These are phyloP conservation scores for Tolypocladium inflatum DNA, from an alignment of 2,329 filamentous ascomycete genomes.

Conservation along the genomic window DNA sequence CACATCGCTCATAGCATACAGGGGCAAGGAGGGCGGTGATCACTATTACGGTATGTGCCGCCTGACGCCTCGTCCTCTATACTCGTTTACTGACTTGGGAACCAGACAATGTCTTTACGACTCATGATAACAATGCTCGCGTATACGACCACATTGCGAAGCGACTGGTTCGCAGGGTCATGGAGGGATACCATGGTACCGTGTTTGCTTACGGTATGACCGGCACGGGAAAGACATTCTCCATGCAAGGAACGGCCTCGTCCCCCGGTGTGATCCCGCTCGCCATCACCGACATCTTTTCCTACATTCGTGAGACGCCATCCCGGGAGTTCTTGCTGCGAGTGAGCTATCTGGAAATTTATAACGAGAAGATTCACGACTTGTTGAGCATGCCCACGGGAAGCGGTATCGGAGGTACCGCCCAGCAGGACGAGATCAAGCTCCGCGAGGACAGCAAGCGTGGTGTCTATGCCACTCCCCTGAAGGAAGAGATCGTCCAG, in stretches of 20 bases:
- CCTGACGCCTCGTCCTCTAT: too few relatives aligned
- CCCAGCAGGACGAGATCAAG: constrained; percentile 84
- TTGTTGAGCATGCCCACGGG: constrained; percentile 67
- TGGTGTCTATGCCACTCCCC: constrained; percentile 87
- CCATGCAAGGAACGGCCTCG: constrained; percentile 95
- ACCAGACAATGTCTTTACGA: constrained; percentile 90
- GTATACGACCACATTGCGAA: constrained; percentile 95
- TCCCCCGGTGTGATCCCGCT: constrained; percentile 94
- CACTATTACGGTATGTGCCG: constrained; percentile 71
- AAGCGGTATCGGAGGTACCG: constrained; percentile 41
- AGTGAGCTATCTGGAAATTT: constrained; percentile 97
- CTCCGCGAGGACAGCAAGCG: constrained; percentile 91
- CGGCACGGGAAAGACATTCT: constrained; percentile 96
- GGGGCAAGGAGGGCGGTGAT: constrained; percentile 83
- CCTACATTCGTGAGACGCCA: constrained; percentile 94
- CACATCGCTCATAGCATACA: constrained; percentile 71
- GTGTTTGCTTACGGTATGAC: constrained; percentile 99
- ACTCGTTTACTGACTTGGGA: constrained; percentile 9
- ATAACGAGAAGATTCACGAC: constrained; percentile 96
- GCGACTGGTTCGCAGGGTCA: constrained; percentile 86
- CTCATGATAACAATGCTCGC: constrained; percentile 85
- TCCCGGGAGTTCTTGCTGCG: constrained; percentile 88
- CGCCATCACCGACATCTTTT: constrained; percentile 98
- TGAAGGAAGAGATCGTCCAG: constrained; percentile 98
- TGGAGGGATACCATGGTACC: constrained; percentile 98